These are phyloP conservation scores for Psidium guajava DNA, from an alignment of 345 rosid genomes.

Conservation along the genomic window DNA sequence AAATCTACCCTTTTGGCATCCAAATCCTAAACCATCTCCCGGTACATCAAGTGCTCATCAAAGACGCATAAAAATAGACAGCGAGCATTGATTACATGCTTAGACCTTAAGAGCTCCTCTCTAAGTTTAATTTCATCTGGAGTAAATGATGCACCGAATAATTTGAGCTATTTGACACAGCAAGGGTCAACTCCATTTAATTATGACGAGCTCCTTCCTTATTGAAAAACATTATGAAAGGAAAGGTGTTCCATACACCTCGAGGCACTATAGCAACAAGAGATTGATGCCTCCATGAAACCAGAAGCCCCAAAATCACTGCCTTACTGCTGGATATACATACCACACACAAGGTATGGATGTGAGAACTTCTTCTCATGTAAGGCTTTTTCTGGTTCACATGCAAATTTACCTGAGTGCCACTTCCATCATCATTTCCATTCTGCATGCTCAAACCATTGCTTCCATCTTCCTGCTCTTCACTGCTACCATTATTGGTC, in stretches of 20 bases:
- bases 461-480: conserved; percentile 38
- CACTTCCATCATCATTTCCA: conserved; percentile 74
- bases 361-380: neutral
- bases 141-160: neutral
- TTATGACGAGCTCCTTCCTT: neutral
- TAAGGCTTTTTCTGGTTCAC: neutral
- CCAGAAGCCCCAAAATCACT: neutral
- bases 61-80: neutral
- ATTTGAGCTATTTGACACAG: neutral
- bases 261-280: neutral
- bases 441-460: conserved; percentile 19
- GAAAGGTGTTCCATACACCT: neutral
- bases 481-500: conserved; percentile 26
- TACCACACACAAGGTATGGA: neutral
- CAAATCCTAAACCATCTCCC: neutral
- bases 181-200: neutral
- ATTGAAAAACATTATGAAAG: neutral
- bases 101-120: neutral
- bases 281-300: neutral
- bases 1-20: neutral
- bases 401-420: conserved; percentile 45
- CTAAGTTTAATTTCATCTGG: neutral
- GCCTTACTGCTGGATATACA: neutral
- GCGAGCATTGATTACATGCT: neutral
- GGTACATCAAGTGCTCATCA: neutral